Evolutionary conservation across 106 monocot species (phyloP), one percentile per base, ranked within the genome.

Genomic region (Amphibolis antarctica): DNA sequence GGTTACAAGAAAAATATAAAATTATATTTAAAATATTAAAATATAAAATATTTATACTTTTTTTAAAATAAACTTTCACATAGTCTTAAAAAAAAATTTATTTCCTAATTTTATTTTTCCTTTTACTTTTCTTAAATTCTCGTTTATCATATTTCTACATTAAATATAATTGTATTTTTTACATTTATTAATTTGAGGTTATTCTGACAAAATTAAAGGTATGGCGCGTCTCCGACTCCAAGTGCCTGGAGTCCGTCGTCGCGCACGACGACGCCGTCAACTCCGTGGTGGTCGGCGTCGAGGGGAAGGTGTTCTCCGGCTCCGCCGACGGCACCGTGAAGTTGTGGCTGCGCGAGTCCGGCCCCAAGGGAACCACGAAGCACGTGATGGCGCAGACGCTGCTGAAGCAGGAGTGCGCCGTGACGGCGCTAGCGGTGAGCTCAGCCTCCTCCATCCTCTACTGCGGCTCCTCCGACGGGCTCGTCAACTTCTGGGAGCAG

Each of bases 251-350:
- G 57, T 85, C 80, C 42, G 46, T 82, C 6, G 25, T 19, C 46
- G 85, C 79, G 19, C 82, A 85, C 59, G 82, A 81, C 52, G 85
- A 82, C 36, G 80, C 82, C 46, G 74, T 86, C 21, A 90, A 78
- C 36, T 57, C 89, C 2, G 67, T 90, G 5, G 80, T 61, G 7
- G 52, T 55, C 0, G 73, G 58, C 10, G 77, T 77, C 55, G 78
- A 71, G 47, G 69, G 60, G 3, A 54, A 80, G 7, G 78, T 90
- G 4, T 83, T 86, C 71, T 70, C 89, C 13, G 85, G 89, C 25
- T 90, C 89, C 1, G 75, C 82, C 4, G 89, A 85, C 65, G 85
- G 89, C 23, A 75, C 85, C 23, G 74, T 90, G n/a, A 86, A 82
- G 49, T 78, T 73, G 25, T 89, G 89, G 85, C 68, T 50, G 59